Conservation (phyloP, 495 filamentous ascomycete species). For the Neurospora sp. region DNA sequence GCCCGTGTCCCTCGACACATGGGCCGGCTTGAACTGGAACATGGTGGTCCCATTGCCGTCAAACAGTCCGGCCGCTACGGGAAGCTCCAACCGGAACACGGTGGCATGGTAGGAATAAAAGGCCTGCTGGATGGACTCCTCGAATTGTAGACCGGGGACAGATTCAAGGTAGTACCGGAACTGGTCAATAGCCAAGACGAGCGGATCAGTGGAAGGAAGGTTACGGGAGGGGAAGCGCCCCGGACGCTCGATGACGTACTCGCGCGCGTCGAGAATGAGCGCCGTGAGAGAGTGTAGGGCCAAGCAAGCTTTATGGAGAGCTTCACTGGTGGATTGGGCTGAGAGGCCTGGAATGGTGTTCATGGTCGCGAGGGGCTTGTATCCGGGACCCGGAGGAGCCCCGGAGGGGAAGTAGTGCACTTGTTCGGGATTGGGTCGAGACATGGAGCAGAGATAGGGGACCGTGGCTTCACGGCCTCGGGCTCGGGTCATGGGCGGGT, state of each 20-base stretch:
- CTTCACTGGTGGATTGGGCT: background rate
- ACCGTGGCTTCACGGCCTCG: background rate
- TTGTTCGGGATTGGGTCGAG: background rate
- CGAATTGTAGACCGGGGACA: background rate
- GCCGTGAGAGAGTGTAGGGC: background rate
- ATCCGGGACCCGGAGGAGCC: background rate
- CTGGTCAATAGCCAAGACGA: background rate
- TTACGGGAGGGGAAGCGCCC: background rate
- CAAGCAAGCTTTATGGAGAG: background rate
- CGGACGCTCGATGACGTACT: background rate
- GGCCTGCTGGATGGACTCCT: background rate
- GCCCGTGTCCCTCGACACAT: background rate
- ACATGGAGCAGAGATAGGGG: background rate
- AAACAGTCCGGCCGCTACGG: background rate
- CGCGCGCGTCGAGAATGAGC: background rate
- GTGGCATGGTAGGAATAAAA: background rate
- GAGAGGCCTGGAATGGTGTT: background rate
- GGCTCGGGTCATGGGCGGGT: background rate
- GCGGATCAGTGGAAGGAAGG: background rate
- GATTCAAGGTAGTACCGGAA: background rate
- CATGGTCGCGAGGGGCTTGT: background rate
- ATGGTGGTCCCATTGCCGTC: background rate
- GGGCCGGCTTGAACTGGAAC: background rate
- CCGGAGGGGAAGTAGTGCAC: background rate
- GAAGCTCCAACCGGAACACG: background rate